Conservation (phyloP, 495 filamentous ascomycete species). For the Neurospora cerealis region DNA sequence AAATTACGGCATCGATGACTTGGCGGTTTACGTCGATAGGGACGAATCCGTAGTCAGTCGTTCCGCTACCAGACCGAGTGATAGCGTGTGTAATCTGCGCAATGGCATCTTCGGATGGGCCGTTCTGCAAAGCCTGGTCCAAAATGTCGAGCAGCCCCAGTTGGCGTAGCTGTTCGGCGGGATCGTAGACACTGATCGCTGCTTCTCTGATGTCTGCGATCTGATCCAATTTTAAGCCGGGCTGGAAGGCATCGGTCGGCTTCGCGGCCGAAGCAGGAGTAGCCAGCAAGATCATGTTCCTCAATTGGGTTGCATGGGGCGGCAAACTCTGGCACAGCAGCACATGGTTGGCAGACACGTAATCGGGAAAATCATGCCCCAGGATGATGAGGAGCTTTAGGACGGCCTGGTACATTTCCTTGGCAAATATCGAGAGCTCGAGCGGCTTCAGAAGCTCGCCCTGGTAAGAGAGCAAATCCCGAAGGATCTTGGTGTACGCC, state of each 20-base stretch:
- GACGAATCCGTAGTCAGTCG: conserved; percentile 51
- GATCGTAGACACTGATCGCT: conserved; percentile 52
- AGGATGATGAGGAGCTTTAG: conserved; percentile 75
- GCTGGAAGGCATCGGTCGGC: conserved; percentile 70
- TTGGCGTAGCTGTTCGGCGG: conserved; percentile 43
- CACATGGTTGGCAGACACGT: conserved; percentile 77
- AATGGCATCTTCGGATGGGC: conserved; percentile 55
- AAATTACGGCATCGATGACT: conserved; percentile 70
- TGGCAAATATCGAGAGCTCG: conserved; percentile 57
- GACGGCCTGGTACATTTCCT: conserved; percentile 74
- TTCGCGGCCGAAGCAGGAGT: conserved; percentile 67
- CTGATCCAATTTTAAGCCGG: conserved; percentile 71
- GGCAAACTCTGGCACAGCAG: conserved; percentile 80
- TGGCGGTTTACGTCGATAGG: conserved; percentile 57
- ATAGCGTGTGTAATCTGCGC: conserved; percentile 61
- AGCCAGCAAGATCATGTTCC: conserved; percentile 80
- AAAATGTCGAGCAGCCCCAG: conserved; percentile 57
- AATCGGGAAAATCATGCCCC: conserved; percentile 91
- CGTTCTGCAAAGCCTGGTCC: conserved; percentile 53
- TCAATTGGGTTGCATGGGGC: conserved; percentile 74
- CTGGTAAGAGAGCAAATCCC: conserved; percentile 62
- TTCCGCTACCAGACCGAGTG: conserved; percentile 40
- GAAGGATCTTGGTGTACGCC: conserved; percentile 63
- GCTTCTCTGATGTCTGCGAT: conserved; percentile 65
- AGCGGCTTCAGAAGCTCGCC: conserved; percentile 70